Conservation (phyloP, 1,139 yeast genomes). For the Kodamaea suecica region DNA sequence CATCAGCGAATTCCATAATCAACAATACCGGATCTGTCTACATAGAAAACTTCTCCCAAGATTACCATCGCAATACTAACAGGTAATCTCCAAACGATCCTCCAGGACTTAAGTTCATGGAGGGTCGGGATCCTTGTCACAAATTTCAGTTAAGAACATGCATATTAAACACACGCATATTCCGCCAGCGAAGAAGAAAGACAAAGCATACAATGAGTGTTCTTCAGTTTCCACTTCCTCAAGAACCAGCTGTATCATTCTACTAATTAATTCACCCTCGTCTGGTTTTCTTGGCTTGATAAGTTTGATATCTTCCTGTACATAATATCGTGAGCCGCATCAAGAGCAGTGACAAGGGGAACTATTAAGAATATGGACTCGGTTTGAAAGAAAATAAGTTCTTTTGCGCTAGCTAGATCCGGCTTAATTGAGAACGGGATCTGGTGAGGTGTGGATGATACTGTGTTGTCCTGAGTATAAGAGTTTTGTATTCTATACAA, state of each 20-base stretch:
- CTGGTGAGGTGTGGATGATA: too few relatives aligned
- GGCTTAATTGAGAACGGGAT: too few relatives aligned
- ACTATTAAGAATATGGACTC: too few relatives aligned
- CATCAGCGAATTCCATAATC: slow-evolving; percentile 24
- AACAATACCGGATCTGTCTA: too few relatives aligned
- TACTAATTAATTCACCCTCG: neutral
- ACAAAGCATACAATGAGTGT: slow-evolving; percentile 30
- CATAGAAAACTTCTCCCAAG: slow-evolving; percentile 34
- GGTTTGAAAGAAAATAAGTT: too few relatives aligned
- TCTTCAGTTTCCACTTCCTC: slow-evolving; percentile 24
- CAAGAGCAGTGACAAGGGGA: slow-evolving; percentile 59
- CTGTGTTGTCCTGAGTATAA: too few relatives aligned
- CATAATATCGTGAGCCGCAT: slow-evolving; percentile 56
- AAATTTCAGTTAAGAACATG: slow-evolving; percentile 34
- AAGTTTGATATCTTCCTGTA: slow-evolving; percentile 14
- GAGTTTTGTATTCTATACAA: too few relatives aligned
- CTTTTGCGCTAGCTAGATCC: too few relatives aligned
- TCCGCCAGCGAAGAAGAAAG: slow-evolving; percentile 51
- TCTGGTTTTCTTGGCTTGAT: slow-evolving; percentile 5
- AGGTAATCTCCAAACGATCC: slow-evolving; percentile 42
- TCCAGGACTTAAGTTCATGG: slow-evolving; percentile 30
- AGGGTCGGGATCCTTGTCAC: slow-evolving; percentile 40
- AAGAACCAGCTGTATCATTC: slow-evolving; percentile 4
- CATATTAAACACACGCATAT: slow-evolving; percentile 38
- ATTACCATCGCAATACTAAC: slow-evolving; percentile 38